Evolutionary conservation across 805 yeast species (phyloP).

Genomic region (Hanseniaspora lachancei): DNA sequence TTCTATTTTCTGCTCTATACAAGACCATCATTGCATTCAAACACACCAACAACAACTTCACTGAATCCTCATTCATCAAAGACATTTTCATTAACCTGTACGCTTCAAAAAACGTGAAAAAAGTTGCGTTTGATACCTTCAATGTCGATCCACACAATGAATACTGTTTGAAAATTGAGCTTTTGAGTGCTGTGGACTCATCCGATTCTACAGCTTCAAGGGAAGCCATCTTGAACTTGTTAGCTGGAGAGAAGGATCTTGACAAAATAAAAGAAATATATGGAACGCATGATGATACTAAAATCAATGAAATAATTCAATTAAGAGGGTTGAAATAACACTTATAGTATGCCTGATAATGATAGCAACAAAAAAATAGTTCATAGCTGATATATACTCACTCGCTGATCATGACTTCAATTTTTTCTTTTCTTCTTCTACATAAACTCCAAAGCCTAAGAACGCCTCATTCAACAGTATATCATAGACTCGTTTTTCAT

Average conservation of each 20-base stretch:
- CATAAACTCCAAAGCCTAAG: conserved; percentile 72
- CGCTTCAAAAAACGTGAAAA: conserved; percentile 48
- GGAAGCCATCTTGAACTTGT: conserved; percentile 24
- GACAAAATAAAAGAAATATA: conserved; percentile 22
- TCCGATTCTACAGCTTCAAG: conserved; percentile 3
- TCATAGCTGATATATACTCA: neutral
- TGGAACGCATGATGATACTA: conserved; percentile 24
- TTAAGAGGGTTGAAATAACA: conserved; percentile 32
- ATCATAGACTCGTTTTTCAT: conserved; percentile 52
- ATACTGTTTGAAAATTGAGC: conserved; percentile 15
- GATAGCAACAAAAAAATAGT: neutral
- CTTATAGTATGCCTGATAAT: neutral
- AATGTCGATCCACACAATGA: conserved; percentile 40
- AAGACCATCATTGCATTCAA: conserved; percentile 43
- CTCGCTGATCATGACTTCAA: conserved; percentile 8
- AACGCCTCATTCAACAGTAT: conserved; percentile 80
- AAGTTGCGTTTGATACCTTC: conserved; percentile 34
- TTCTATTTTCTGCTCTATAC: conserved; percentile 46
- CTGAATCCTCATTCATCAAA: conserved; percentile 56
- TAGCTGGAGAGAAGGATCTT: conserved; percentile 27
- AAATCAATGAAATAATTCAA: conserved; percentile 36
- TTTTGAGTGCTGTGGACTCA: conserved; percentile 28
- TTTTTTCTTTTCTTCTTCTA: conserved; percentile 42
- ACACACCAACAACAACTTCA: conserved; percentile 30
- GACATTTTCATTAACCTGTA: conserved; percentile 59